A percentile compares a stretch with the other conserved stretches of the same genome.
phyloP scores from a whole-genome alignment of 345 rosid genomes.

The Corymbia maculata region DNA sequence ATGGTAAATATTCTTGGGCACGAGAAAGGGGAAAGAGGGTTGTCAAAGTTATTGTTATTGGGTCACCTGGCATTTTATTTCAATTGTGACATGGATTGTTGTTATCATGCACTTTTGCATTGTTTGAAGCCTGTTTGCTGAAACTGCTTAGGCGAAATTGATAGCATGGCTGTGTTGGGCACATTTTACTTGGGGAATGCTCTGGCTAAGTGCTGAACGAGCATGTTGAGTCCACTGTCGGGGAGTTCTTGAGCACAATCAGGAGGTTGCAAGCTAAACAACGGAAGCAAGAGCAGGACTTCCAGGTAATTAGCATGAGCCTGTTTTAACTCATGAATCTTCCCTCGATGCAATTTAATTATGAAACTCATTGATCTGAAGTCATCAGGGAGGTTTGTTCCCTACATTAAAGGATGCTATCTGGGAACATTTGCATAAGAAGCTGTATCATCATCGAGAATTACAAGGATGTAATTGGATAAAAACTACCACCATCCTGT shows the following conservation, averaged over 20 bases:
- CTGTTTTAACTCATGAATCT: background rate
- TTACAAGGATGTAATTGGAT: background rate
- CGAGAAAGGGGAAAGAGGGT: background rate
- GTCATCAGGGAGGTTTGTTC: background rate
- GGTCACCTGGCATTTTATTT: background rate
- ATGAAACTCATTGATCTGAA: background rate
- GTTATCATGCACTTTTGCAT: background rate
- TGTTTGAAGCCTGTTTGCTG: background rate
- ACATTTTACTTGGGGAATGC: constrained; percentile 89
- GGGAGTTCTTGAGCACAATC: constrained; percentile 64
- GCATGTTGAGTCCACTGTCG: constrained; percentile 54
- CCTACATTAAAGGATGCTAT: background rate
- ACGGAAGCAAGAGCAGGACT: constrained; percentile 78
- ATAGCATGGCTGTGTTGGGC: constrained; percentile 54
- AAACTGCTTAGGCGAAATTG: constrained; percentile 46
- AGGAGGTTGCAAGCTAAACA: constrained; percentile 84
- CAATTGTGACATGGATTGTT: background rate
- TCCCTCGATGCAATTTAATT: background rate
- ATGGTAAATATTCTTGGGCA: background rate
- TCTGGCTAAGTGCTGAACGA: constrained; percentile 65
- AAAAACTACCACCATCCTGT: background rate
- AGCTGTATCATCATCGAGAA: background rate
- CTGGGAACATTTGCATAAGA: background rate
- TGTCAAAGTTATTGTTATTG: background rate
- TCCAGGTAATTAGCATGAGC: constrained; percentile 38